These are phyloP conservation scores for Penicillium turbatum DNA, from an alignment of 495 filamentous ascomycete genomes.

Conservation along the genomic window DNA sequence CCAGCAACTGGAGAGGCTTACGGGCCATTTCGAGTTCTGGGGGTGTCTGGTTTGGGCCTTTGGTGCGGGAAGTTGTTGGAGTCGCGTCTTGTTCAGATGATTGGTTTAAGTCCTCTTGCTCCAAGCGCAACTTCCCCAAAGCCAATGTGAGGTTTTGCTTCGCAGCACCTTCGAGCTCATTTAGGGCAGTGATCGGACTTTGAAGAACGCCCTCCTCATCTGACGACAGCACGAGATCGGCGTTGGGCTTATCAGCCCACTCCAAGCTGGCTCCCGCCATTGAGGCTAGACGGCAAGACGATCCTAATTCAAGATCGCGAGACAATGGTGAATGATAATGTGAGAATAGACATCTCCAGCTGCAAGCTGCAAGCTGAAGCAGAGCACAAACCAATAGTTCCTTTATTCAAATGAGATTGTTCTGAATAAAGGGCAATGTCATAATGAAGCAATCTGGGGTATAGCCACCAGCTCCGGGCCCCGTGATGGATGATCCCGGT, in stretches of 20 bases:
- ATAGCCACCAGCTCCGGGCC: not conserved
- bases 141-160: constrained; percentile 11
- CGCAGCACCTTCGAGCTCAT: constrained; percentile 10
- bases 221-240: constrained; percentile 28
- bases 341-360: constrained; percentile 6
- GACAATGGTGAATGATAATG: not conserved
- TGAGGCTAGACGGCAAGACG: not conserved
- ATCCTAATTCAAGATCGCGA: constrained; percentile 2
- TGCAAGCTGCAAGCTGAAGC: not conserved
- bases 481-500: not conserved
- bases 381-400: not conserved
- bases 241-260: constrained; percentile 23
- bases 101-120: constrained; percentile 11
- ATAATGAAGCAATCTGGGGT: not conserved
- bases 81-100: constrained; percentile 7
- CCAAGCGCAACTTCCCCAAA: constrained; percentile 34
- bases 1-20: constrained; percentile 57
- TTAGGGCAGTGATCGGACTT: constrained; percentile 31
- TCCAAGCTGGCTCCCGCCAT: constrained; percentile 20
- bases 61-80: constrained; percentile 9
- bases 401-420: not conserved
- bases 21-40: constrained; percentile 8
- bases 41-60: not conserved
- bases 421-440: not conserved
- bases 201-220: constrained; percentile 38